phyloP scores from a whole-genome alignment of 306 rosid species.

The Fragaria ananassa region DNA sequence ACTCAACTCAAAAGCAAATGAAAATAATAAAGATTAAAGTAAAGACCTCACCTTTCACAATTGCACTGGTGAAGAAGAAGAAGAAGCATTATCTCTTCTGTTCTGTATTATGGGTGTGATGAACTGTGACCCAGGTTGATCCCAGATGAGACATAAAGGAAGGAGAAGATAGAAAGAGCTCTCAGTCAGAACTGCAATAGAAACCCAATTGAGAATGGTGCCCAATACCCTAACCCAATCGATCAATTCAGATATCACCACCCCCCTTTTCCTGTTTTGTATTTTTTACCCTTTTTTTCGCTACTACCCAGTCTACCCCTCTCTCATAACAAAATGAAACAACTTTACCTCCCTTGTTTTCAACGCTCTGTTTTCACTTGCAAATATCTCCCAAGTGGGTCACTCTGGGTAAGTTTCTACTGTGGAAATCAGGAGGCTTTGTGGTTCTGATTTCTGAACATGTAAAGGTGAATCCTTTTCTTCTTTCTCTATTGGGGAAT shows the following conservation, averaged over 20 bases:
- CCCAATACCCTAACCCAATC: neutral
- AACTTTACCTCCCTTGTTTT: neutral
- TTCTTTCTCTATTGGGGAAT: neutral
- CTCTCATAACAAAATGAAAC: neutral
- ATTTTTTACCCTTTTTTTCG: neutral
- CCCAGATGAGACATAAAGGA: neutral
- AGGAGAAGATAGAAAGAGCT: neutral
- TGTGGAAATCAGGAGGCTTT: neutral
- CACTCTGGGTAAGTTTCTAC: neutral
- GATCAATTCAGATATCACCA: neutral
- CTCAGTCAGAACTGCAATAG: neutral
- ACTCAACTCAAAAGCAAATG: neutral
- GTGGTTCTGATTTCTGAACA: neutral
- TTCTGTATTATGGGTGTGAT: neutral
- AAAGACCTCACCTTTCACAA: neutral
- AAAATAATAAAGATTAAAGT: neutral
- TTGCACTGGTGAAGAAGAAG: neutral
- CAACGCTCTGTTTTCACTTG: neutral
- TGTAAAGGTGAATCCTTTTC: neutral
- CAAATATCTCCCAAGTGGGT: neutral
- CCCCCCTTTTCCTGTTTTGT: neutral
- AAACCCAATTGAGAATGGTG: neutral
- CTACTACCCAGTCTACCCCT: neutral
- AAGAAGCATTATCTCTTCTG: neutral
- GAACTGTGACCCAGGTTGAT: constrained; percentile 2